Evolutionary conservation across 192 early-diverging fungal species (phyloP), one percentile per base, ranked within the genome.

Genomic region (Mortierella alpina): DNA sequence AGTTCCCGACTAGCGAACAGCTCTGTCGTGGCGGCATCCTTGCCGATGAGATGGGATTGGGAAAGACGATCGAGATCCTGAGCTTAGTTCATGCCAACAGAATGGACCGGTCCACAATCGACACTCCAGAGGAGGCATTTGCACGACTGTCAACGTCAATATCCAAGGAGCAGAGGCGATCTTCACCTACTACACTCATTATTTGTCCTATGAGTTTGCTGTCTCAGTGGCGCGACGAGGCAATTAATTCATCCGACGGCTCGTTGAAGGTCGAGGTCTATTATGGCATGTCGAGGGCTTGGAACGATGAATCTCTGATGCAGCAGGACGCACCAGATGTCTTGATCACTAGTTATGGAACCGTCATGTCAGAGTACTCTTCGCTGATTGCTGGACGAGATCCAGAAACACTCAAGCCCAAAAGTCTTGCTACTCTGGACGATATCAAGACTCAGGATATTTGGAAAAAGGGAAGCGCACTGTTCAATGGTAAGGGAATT

Each of bases 31-130:
- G 88, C 17, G 88, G 88, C 20, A 90, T 90, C 59, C 42, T 90
- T 22, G 88, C 88, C 9, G 88, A 90, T 60, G 88, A 83, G 66
- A 90, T 90, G 88, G 88, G 88, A 1, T 55, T 90, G 7, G 88
- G 88, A 3, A 90, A 90, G 72, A 90, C 88, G 20, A 90, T 90
- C 23, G 88, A 90, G 51, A 88, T 87, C 47, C 71, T 90, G 11
- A 87, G 86, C 55, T 73, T 90, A 17, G 84, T 90, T 10, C 88
- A 88, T 63, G 46, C 84, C 12, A 87, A 88, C 54, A 59, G 41
- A 7, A 63, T 71, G 55, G 60, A 73, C n/a, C 52, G 47, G 45
- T 14, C 71, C 20, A 72, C 40, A 39, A 62, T 54, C 13, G 56
- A 72, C 41, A 50, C 50, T 20, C 44, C 63, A 39, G 66, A 67